Conservation (phyloP, 2,329 filamentous ascomycete genomes). For the Beauveria sp. region DNA sequence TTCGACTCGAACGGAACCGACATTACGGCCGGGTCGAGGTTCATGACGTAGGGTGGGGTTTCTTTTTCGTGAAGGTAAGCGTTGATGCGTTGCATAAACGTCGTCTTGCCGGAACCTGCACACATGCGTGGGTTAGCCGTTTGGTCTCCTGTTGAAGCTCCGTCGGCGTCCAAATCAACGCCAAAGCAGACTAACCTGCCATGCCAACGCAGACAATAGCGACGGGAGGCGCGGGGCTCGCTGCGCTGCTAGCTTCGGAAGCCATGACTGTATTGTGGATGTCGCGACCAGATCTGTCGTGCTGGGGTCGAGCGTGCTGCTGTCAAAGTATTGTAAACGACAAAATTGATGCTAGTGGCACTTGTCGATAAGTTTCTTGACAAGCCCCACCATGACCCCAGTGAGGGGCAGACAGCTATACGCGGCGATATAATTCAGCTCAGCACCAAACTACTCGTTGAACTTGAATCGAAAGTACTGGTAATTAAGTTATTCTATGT, state of each 20-base stretch:
- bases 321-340: not conserved
- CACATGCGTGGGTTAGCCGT: conserved; percentile 3
- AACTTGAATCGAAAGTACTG: no score
- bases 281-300: not conserved
- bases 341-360: conserved; percentile 6
- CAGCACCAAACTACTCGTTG: no score
- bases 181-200: conserved; percentile 55
- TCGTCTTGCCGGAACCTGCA: conserved; percentile 91
- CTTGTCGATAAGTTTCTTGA: conserved; percentile 6
- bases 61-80: conserved; percentile 78
- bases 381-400: not conserved
- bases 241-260: conserved; percentile 24
- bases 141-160: not conserved
- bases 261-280: conserved; percentile 20
- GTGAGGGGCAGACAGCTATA: no score
- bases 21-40: conserved; percentile 91
- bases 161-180: not conserved
- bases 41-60: conserved; percentile 86
- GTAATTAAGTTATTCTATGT: no score
- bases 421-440: no score
- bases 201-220: conserved; percentile 93
- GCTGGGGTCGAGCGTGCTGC: not conserved
- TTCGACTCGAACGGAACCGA: conserved; percentile 93
- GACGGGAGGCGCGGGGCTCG: conserved; percentile 47
- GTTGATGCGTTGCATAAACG: conserved; percentile 98